phyloP scores from a whole-genome alignment of 2,329 filamentous ascomycete species.

The Pseudopithomyces maydicus region DNA sequence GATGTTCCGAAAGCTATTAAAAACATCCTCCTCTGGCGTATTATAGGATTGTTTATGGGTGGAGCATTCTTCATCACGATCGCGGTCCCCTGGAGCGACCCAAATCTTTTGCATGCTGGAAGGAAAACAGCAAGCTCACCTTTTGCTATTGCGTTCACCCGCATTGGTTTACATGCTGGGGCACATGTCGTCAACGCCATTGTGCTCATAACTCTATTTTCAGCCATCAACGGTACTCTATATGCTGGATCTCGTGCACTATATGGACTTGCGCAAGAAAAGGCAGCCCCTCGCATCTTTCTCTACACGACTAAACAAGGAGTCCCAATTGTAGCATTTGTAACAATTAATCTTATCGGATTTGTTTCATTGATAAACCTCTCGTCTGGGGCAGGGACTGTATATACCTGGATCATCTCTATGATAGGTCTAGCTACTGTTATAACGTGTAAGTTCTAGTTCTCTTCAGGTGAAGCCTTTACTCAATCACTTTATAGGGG shows the following conservation, averaged over 20 bases:
- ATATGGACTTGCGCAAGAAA: background rate
- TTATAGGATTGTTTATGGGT: conserved; percentile 16
- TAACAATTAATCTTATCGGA: background rate
- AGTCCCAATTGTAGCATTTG: background rate
- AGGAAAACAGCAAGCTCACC: background rate
- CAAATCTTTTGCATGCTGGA: background rate
- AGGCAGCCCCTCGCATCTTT: background rate
- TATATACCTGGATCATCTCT: background rate
- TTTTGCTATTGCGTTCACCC: background rate
- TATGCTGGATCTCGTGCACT: background rate
- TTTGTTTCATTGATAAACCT: background rate
- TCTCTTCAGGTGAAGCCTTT: background rate
- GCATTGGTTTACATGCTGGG: background rate
- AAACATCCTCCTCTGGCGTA: conserved; percentile 18
- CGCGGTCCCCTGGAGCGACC: conserved; percentile 1
- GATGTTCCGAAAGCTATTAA: conserved; percentile 14
- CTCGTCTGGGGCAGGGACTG: background rate
- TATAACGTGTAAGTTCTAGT: background rate
- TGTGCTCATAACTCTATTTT: background rate
- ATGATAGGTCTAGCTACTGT: background rate
- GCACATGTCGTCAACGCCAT: background rate
- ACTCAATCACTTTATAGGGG: background rate
- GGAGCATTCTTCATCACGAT: conserved; percentile 10
- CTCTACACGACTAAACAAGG: background rate
- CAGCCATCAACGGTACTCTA: background rate